Base-by-base conservation (phyloP, 2,329 filamentous ascomycete species). In the Pseudocercospora fuligena region DNA sequence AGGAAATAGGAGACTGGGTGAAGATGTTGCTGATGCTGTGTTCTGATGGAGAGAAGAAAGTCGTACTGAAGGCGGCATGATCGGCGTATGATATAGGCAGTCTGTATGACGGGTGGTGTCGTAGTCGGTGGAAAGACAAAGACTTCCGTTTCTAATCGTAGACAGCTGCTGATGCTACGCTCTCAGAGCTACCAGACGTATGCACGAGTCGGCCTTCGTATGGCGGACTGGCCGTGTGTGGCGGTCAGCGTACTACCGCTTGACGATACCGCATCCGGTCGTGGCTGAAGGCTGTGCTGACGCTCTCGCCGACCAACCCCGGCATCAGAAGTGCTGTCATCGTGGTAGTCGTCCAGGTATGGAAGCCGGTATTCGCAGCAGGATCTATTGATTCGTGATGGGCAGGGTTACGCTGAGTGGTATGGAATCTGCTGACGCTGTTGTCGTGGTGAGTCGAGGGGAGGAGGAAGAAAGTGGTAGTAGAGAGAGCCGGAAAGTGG, bases 171-270 rank as follows among this genome's bases (percentile, higher is more conserved):
- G 51, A 56, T 56, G 51, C 51, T 56, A 56, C 51, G 51, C 51
- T 56, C 51, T 56, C 51, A 6, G 23, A n/a, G 51, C 51, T 54
- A 31, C 51, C 51, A 56, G 23, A 7, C 51, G 51, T n/a, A 27
- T 33, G 51, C 16, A 27, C 27, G 14, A 27, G 51, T 56, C 51
- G 51, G 51, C 23, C 25, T 16, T 56, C 51, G 51, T 56, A 56
- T 56, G 51, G 51, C 51, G 51, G 51, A 31, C 51, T 56, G 51
- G 14, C 51, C 51, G 51, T 29, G 12, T 31, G 27, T 33, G 51
- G 51, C 51, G 25, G 51, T 56, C 51, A 56, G 51, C 51, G 51
- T 56, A 19, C 51, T 56, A 56, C 51, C 51, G 51, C 51, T 56
- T 56, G 51, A 29, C 51, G 51, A 56, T 56, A 31, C 51, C 51